These are phyloP conservation scores for Trametes meyenii DNA, from an alignment of 768 basidiomycete genomes.

Conservation along the genomic window DNA sequence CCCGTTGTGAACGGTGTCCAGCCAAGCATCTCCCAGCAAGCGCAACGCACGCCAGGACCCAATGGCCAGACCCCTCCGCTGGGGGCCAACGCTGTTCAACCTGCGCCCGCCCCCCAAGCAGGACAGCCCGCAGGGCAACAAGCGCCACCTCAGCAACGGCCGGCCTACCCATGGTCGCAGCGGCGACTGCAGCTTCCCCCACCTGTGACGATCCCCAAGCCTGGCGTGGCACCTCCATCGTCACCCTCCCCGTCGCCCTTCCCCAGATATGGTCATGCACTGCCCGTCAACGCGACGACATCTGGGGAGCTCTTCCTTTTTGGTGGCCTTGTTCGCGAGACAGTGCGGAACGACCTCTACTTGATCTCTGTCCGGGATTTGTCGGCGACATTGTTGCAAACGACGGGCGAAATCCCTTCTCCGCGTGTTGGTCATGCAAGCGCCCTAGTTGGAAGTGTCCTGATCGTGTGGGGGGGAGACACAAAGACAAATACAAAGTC, in stretches of 20 bases:
- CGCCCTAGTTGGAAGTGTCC: conserved; percentile 92
- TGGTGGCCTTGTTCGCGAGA: conserved; percentile 92
- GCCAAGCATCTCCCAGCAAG: conserved; percentile 23
- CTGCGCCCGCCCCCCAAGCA: conserved; percentile 31
- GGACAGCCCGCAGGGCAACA: conserved; percentile 24
- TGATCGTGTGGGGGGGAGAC: conserved; percentile 98
- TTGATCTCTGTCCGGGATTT: conserved; percentile 82
- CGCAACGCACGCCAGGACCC: conserved; percentile 7
- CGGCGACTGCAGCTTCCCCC: conserved; percentile 72
- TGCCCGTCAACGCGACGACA: conserved; percentile 76
- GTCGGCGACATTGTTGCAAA: conserved; percentile 81
- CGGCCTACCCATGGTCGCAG: conserved; percentile 83
- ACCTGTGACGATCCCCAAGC: conserved; percentile 64
- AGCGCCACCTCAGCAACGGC: conserved; percentile 46
- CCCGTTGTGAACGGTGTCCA: conserved; percentile 27
- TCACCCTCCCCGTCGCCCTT: conserved; percentile 86
- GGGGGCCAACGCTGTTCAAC: conserved; percentile 21
- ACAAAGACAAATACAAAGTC: conserved; percentile 77
- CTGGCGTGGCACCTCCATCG: conserved; percentile 63
- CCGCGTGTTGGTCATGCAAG: conserved; percentile 96
- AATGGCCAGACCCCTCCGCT: conserved; percentile 20
- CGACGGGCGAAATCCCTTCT: conserved; percentile 84
- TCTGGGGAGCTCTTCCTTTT: conserved; percentile 94
- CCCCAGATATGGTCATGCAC: conserved; percentile 93
- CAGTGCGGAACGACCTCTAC: conserved; percentile 91